Base-by-base conservation (phyloP, 495 filamentous ascomycete species). In the Podospora comata region DNA sequence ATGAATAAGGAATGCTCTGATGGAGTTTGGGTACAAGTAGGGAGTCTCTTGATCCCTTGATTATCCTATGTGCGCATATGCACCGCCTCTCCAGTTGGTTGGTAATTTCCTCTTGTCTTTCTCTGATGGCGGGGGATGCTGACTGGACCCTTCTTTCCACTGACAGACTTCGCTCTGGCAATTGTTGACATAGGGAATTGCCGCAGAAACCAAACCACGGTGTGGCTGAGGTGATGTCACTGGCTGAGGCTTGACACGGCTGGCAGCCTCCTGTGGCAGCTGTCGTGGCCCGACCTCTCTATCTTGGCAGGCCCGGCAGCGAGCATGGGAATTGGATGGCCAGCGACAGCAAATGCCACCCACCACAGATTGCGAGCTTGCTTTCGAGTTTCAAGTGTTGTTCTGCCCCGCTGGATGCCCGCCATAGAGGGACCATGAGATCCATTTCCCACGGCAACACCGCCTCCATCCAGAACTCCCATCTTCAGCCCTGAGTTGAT, bases 171-270 rank as follows among this genome's bases (percentile, higher is more conserved):
- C 23, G 54, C 63, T 70, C 60, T 62, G 68, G 68, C 34, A 62
- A 65, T 54, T 70, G 68, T 67, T 71, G 69, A 67, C 69, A 71
- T 71, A 61, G 62, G 65, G 61, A 65, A 71, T 71, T 71, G 69
- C 69, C 65, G 62, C 18, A 71, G 69, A 67, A 71, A 71, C 69
- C n/a, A 3, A 48, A n/a, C 60, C 59, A 63, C 61, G 53, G 11
- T 18, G 59, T 18, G 56, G 34, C 62, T 58, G 5, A 18, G 13
- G 64, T 70, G 64, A 70, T 70, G 68, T 67, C 65, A 67, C 65
- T 67, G 16, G 5, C 56, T 66, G 26, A 65, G 65, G 65, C 26
- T 27, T 55, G 9, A 53, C 39, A 7, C 26, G 23, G 4, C 48
- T 64, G 68, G 5, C 68, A 67, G 60, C 59, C 62, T 58, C 18